Percentiles rank a stretch among this genome's conserved stretches.
Evolutionary conservation across 192 early-diverging fungal genomes (phyloP).

Genomic region (Mortierella hygrophila): DNA sequence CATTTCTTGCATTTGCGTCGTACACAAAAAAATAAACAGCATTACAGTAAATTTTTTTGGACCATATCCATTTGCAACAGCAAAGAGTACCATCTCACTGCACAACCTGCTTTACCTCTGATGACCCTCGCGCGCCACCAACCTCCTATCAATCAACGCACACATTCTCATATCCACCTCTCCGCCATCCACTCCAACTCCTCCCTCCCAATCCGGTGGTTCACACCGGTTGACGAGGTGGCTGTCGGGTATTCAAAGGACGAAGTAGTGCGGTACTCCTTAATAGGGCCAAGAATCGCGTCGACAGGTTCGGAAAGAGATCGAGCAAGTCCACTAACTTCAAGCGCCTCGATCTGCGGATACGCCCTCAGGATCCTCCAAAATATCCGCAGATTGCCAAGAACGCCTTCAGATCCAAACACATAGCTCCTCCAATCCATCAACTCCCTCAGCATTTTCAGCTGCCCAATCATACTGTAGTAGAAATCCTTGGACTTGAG

Average conservation of each 20-base stretch:
- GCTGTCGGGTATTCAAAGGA: no score
- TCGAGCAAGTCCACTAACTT: no score
- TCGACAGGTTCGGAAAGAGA: no score
- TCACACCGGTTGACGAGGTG: background rate
- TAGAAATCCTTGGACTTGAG: background rate
- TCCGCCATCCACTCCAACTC: slow-evolving; percentile 16
- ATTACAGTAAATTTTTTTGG: no score
- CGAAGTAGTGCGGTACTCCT: no score
- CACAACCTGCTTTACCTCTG: no score
- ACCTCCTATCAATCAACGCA: background rate
- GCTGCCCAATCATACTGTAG: background rate
- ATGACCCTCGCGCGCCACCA: background rate
- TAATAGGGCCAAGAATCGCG: no score
- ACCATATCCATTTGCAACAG: no score
- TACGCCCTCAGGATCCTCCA: background rate
- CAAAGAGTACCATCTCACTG: no score
- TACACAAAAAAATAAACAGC: background rate
- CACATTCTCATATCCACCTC: background rate
- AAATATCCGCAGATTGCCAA: background rate
- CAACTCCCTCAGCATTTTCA: background rate
- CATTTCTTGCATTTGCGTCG: background rate
- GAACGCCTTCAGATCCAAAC: no score
- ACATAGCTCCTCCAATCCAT: background rate
- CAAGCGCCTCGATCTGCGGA: background rate
- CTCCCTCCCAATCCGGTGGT: background rate